phyloP scores from a whole-genome alignment of 1,284 basidiomycete genomes.

The Vanrija sp. region DNA sequence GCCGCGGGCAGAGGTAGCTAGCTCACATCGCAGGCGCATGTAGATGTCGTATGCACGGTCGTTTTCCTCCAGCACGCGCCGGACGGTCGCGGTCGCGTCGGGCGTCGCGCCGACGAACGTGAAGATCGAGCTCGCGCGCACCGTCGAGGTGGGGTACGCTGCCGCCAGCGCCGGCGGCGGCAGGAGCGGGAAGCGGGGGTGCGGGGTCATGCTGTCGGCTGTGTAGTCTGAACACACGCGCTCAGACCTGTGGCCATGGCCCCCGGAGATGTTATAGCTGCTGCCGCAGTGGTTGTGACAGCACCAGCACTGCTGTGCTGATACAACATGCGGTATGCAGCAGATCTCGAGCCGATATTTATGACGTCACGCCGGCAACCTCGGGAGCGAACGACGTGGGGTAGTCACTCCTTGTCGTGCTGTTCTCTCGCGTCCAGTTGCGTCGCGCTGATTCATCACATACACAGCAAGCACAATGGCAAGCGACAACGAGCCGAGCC shows the following conservation, averaged over 20 bases:
- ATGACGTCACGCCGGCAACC: neutral
- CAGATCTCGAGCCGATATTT: neutral
- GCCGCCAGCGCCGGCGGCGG: slow-evolving; percentile 5
- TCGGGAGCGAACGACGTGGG: neutral
- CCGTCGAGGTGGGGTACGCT: slow-evolving; percentile 34
- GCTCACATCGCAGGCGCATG: slow-evolving; percentile 29
- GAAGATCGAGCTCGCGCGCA: slow-evolving; percentile 26
- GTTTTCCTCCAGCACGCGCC: slow-evolving; percentile 58
- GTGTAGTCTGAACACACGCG: too few relatives aligned
- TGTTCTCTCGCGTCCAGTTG: too few relatives aligned
- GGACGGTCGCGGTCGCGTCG: slow-evolving; percentile 52
- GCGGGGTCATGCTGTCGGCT: neutral
- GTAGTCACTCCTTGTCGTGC: too few relatives aligned
- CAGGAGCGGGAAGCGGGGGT: neutral
- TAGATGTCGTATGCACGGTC: slow-evolving; percentile 60
- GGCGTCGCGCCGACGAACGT: slow-evolving; percentile 54
- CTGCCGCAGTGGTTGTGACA: too few relatives aligned
- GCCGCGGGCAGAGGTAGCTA: too few relatives aligned
- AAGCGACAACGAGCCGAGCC: slow-evolving; percentile 21
- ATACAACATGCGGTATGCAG: too few relatives aligned
- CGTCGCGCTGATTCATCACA: too few relatives aligned
- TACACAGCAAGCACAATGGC: neutral
- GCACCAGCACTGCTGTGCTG: too few relatives aligned
- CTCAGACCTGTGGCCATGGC: too few relatives aligned
- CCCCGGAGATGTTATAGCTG: too few relatives aligned